Percentiles rank a stretch among this genome's conserved stretches.
Conservation (phyloP, 805 yeast genomes). For the Metschnikowia continentalis region DNA sequence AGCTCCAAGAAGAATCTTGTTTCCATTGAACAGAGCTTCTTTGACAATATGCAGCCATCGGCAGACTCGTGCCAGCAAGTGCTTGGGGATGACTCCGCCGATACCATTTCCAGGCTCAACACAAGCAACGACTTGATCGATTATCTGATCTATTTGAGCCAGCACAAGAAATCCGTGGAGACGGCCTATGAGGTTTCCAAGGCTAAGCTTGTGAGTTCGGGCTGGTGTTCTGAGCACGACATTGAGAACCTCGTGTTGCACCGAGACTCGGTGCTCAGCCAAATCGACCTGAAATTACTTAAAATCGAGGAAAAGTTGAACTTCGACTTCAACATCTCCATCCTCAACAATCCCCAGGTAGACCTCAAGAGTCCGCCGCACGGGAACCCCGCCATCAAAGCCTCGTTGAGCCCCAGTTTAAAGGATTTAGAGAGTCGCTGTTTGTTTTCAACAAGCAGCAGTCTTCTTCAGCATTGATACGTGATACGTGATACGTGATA, state of each 20-base stretch:
- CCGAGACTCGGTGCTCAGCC: slow-evolving; percentile 33
- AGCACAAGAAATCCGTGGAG: slow-evolving; percentile 30
- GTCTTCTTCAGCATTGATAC: not conserved
- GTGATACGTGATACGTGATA: no score
- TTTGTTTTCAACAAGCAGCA: slow-evolving; percentile 19
- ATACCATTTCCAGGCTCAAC: slow-evolving; percentile 19
- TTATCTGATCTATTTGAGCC: slow-evolving; percentile 29
- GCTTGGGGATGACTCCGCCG: not conserved
- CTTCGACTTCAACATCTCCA: slow-evolving; percentile 24
- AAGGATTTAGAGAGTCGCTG: slow-evolving; percentile 33
- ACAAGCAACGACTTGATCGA: slow-evolving; percentile 26
- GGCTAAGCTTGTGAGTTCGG: slow-evolving; percentile 29
- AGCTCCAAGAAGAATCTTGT: slow-evolving; percentile 25
- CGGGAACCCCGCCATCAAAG: slow-evolving; percentile 3
- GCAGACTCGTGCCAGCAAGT: not conserved
- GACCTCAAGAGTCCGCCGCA: slow-evolving; percentile 1
- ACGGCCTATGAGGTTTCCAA: slow-evolving; percentile 34
- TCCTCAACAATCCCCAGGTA: slow-evolving; percentile 14
- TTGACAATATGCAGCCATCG: slow-evolving; percentile 18
- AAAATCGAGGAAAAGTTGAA: slow-evolving; percentile 37
- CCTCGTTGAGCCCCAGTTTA: slow-evolving; percentile 27
- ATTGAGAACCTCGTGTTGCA: slow-evolving; percentile 33
- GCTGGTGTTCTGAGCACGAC: slow-evolving; percentile 43
- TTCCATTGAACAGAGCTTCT: slow-evolving; percentile 33
- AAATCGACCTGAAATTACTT: slow-evolving; percentile 34